Conservation (phyloP, 495 filamentous ascomycete species). For the Daldinia grandis region DNA sequence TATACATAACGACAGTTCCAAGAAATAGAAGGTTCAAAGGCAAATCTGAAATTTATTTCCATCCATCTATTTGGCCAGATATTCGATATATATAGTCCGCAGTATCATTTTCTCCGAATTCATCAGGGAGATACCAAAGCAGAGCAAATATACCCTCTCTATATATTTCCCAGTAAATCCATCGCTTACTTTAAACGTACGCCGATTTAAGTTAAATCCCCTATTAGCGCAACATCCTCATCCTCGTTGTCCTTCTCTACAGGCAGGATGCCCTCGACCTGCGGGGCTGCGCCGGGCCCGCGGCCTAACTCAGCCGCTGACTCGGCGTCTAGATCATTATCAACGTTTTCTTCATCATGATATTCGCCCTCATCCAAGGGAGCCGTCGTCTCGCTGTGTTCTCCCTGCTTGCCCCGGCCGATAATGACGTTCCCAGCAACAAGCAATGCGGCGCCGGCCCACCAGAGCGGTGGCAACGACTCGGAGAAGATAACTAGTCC, state of each 20-base stretch:
- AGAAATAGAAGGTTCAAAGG: neutral
- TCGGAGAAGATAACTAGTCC: constrained; percentile 79
- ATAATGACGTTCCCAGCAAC: constrained; percentile 92
- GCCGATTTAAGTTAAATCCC: constrained; percentile 28
- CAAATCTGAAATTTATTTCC: neutral
- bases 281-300: neutral
- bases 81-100: neutral
- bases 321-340: constrained; percentile 6
- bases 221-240: constrained; percentile 43
- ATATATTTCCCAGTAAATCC: neutral
- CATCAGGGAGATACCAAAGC: neutral
- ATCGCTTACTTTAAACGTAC: neutral
- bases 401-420: constrained; percentile 70
- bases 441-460: constrained; percentile 82
- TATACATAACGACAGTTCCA: too few relatives aligned
- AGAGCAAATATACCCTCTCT: neutral
- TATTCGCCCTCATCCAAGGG: neutral
- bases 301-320: constrained; percentile 27
- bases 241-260: constrained; percentile 42
- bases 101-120: neutral
- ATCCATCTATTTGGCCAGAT: neutral
- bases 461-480: constrained; percentile 80
- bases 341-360: constrained; percentile 5
- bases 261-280: constrained; percentile 13
- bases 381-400: constrained; percentile 13